These are phyloP conservation scores for Paspalum vaginatum DNA, from an alignment of 176 grass and related monocot genomes.

Conservation along the genomic window DNA sequence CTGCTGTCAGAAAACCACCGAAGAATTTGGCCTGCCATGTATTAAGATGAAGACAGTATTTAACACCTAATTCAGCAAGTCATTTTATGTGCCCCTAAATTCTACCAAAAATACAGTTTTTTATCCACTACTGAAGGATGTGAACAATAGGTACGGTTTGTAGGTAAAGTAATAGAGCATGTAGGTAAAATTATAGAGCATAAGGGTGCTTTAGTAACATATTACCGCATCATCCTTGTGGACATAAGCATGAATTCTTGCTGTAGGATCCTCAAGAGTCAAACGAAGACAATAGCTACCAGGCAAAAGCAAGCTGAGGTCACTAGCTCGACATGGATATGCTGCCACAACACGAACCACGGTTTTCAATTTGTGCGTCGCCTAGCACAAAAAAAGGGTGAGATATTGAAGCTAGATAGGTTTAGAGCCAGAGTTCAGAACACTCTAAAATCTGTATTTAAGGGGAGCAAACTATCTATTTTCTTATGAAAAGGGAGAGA, in stretches of 20 bases:
- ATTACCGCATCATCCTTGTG: conserved; percentile 66
- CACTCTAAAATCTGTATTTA: background rate
- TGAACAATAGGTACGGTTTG: background rate
- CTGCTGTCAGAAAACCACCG: conserved; percentile 39
- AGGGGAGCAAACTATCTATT: background rate
- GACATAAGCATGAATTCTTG: conserved; percentile 74
- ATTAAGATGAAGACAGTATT: conserved; percentile 31
- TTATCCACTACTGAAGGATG: background rate
- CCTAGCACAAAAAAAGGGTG: conserved; percentile 46
- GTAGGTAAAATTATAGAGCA: conserved; percentile 13
- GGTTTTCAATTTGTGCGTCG: conserved; percentile 65
- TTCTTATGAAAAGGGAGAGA: background rate
- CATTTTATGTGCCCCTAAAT: background rate
- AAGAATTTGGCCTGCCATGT: conserved; percentile 68
- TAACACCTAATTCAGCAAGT: conserved; percentile 21
- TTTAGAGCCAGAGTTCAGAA: background rate
- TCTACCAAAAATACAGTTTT: background rate
- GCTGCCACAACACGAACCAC: conserved; percentile 69
- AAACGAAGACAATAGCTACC: conserved; percentile 45
- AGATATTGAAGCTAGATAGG: background rate
- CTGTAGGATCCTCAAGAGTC: conserved; percentile 86
- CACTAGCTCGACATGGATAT: conserved; percentile 51
- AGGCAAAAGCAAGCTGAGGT: conserved; percentile 42
- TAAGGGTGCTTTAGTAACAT: conserved; percentile 26
- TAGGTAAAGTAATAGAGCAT: conserved; percentile 16